Evolutionary conservation across 352 stramenopile species (phyloP).

Genomic region (Globisporangium lucens): DNA sequence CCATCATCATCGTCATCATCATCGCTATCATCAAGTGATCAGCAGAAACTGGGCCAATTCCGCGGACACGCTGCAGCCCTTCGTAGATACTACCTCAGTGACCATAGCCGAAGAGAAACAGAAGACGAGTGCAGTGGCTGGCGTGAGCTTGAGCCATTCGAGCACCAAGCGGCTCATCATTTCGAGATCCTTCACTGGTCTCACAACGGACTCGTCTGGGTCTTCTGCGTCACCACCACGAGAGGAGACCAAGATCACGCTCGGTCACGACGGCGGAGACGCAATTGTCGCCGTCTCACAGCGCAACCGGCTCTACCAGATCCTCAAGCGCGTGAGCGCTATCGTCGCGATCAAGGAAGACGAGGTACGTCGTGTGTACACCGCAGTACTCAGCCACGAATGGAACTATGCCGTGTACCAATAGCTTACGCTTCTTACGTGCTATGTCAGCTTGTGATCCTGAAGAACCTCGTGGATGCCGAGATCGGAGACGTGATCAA

Average conservation of each 20-base stretch:
- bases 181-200: conserved; percentile 7
- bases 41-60: neutral
- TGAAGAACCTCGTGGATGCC: conserved; percentile 73
- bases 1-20: neutral
- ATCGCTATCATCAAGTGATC: neutral
- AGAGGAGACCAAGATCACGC: conserved; percentile 57
- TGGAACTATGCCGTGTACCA: neutral
- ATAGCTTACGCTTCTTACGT: neutral
- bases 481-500: conserved; percentile 71
- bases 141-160: neutral
- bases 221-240: conserved; percentile 23
- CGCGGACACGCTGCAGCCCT: neutral
- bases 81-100: neutral
- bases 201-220: neutral
- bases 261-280: conserved; percentile 32
- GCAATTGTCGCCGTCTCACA: conserved; percentile 47
- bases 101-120: neutral
- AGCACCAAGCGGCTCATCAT: conserved; percentile 7
- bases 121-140: neutral
- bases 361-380: conserved; percentile 28
- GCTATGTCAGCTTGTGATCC: conserved; percentile 38
- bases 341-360: conserved; percentile 52
- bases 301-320: conserved; percentile 57
- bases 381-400: too few relatives aligned
- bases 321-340: conserved; percentile 52